Percentiles rank a stretch among this genome's conserved stretches.
Conservation (phyloP, 73 alveolate genomes). For the Tetrahymena borealis region DNA sequence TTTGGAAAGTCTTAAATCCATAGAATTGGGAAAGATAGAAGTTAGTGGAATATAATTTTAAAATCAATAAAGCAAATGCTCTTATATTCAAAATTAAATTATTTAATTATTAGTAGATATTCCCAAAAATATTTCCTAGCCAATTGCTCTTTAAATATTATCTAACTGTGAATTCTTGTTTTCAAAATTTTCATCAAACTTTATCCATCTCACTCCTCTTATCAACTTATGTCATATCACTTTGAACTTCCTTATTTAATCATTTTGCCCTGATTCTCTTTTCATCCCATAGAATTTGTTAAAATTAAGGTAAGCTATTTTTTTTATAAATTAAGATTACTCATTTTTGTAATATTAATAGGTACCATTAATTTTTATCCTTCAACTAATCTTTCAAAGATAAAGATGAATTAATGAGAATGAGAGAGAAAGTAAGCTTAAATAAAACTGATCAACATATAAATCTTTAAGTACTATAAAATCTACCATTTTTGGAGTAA, state of each 20-base stretch:
- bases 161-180: neutral
- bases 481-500: neutral
- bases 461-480: neutral
- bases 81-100: neutral
- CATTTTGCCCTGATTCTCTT: neutral
- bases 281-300: neutral
- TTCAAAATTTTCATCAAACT: neutral
- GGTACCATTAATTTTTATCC: neutral
- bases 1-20: neutral
- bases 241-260: neutral
- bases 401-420: neutral
- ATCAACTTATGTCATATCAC: neutral
- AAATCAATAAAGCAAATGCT: neutral
- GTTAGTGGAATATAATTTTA: neutral
- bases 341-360: neutral
- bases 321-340: neutral
- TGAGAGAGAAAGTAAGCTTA: neutral
- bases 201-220: neutral
- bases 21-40: neutral
- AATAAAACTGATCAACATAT: neutral
- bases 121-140: neutral
- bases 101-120: neutral
- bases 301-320: neutral
- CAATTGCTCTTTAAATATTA: neutral
- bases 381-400: neutral